These are phyloP conservation scores for Musa troglodytarum DNA, from an alignment of 176 grass and related monocot genomes.

Conservation along the genomic window DNA sequence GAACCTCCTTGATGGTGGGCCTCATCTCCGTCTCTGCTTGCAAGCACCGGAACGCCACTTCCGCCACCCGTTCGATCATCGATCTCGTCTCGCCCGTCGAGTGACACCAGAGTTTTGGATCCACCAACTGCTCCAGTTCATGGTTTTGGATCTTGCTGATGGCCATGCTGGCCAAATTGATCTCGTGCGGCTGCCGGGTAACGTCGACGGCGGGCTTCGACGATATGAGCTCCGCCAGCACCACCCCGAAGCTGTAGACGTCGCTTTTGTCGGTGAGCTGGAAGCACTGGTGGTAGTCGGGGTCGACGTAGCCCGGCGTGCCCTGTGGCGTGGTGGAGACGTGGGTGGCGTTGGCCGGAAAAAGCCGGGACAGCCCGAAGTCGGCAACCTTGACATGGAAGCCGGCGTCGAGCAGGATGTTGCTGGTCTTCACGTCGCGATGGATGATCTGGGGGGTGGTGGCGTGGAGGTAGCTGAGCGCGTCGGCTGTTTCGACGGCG, in stretches of 20 bases:
- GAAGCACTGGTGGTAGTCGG: conserved; percentile 72
- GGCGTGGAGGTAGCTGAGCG: conserved; percentile 66
- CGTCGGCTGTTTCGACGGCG: conserved; percentile 65
- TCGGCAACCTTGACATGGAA: conserved; percentile 85
- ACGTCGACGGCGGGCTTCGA: conserved; percentile 86
- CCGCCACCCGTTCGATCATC: conserved; percentile 37
- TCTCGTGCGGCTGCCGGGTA: conserved; percentile 47
- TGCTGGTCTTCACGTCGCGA: conserved; percentile 79
- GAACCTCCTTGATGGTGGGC: conserved; percentile 64
- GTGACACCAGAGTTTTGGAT: conserved; percentile 46
- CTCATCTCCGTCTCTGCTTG: conserved; percentile 55
- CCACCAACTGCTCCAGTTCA: conserved; percentile 44
- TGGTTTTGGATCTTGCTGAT: conserved; percentile 60
- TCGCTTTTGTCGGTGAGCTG: conserved; percentile 90
- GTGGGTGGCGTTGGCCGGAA: conserved; percentile 67
- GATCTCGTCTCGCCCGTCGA: conserved; percentile 30
- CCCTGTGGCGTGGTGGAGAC: conserved; percentile 88
- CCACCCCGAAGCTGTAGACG: conserved; percentile 91
- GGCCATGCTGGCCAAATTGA: conserved; percentile 66
- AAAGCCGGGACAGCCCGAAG: conserved; percentile 70
- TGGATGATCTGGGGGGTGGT: conserved; percentile 68
- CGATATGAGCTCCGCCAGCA: conserved; percentile 76
- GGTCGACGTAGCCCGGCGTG: conserved; percentile 84
- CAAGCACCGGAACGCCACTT: conserved; percentile 72
- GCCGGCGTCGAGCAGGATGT: conserved; percentile 58